Evolutionary conservation across 306 rosid species (phyloP), one percentile per base, ranked within the genome.

Genomic region (Adenanthera pavonina): DNA sequence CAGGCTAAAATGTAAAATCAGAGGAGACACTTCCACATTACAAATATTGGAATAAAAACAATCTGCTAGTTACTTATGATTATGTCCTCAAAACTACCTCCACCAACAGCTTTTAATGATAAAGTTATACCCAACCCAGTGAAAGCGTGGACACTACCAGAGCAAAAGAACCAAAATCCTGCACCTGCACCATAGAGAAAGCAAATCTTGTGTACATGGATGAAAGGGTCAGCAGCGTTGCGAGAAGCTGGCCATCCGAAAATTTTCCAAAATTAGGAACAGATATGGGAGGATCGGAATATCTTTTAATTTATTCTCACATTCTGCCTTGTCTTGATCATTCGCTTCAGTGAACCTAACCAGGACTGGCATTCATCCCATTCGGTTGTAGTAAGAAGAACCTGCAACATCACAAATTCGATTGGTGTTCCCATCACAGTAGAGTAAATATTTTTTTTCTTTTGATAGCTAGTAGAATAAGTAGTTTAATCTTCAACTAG

Each of bases 361-460:
- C 95, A 91, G 81, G 89, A 88, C 83, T 90, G 90, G 89, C 95
- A 91, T 83, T 91, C 95, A 16, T 91, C 95, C 93, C 95, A 91
- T 36, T 91, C 95, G 15, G 90, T 91, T 30, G 95, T 88, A 7
- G 93, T 91, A 34, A 91, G 90, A 65, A 78, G 87, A 43, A 91
- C 88, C 95, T 91, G 83, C 35, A 30, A 61, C 33, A 74, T 14
- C 25, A 17, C 41, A 69, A 54, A 61, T 79, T 44, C 16, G 75
- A 36, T 76, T 48, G 54, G 7, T 69, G 17, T 59, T 44, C 34
- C 19, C 35, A 14, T 60, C 17, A n/a, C n/a, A n/a, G n/a, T n/a
- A n/a, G n/a, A n/a, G n/a, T n/a, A n/a, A n/a, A n/a, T n/a, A n/a
- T n/a, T n/a, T n/a, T n/a, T n/a, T n/a, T n/a, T n/a, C n/a, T n/a